Conservation (phyloP, 2,329 filamentous ascomycete species). For the Taxawa tesnikishii region DNA sequence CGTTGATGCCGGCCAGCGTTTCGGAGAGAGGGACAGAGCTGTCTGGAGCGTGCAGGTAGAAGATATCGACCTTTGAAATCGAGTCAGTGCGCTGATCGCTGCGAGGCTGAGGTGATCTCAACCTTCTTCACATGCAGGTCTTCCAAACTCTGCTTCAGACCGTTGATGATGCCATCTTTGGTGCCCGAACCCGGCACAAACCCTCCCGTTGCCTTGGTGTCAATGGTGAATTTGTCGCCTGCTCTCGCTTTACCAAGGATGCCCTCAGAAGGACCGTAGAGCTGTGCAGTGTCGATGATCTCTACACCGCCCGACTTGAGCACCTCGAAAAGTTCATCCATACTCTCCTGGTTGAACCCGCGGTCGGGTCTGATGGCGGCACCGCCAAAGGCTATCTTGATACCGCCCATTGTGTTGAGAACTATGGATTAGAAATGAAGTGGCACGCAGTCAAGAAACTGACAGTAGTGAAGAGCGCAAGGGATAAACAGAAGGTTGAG, state of each 20-base stretch:
- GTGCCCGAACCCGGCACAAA: slow-evolving; percentile 13
- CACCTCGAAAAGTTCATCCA: slow-evolving; percentile 18
- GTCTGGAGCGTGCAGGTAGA: slow-evolving; percentile 36
- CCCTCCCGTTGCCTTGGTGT: slow-evolving; percentile 17
- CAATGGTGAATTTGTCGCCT: slow-evolving; percentile 12
- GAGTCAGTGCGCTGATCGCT: too few relatives aligned
- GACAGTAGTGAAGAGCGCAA: background rate
- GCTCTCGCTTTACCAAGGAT: slow-evolving; percentile 25
- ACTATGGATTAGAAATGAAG: background rate
- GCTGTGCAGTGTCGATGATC: slow-evolving; percentile 25
- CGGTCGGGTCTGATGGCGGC: slow-evolving; percentile 11
- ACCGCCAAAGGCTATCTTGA: slow-evolving; percentile 26
- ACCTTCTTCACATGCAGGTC: slow-evolving; percentile 16
- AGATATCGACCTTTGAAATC: slow-evolving; percentile 25
- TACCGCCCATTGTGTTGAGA: slow-evolving; percentile 9
- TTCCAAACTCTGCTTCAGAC: slow-evolving; percentile 13
- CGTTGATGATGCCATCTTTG: slow-evolving; percentile 14
- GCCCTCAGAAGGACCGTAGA: slow-evolving; percentile 27
- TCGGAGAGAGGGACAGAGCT: slow-evolving; percentile 30
- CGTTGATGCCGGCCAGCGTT: slow-evolving; percentile 28
- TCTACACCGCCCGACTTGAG: slow-evolving; percentile 19
- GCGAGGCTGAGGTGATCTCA: too few relatives aligned
- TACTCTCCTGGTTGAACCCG: slow-evolving; percentile 10
- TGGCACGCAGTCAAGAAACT: too few relatives aligned
- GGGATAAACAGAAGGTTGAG: background rate